Evolutionary conservation across 2,329 filamentous ascomycete species (phyloP).

Genomic region (Eurotiales sp.): DNA sequence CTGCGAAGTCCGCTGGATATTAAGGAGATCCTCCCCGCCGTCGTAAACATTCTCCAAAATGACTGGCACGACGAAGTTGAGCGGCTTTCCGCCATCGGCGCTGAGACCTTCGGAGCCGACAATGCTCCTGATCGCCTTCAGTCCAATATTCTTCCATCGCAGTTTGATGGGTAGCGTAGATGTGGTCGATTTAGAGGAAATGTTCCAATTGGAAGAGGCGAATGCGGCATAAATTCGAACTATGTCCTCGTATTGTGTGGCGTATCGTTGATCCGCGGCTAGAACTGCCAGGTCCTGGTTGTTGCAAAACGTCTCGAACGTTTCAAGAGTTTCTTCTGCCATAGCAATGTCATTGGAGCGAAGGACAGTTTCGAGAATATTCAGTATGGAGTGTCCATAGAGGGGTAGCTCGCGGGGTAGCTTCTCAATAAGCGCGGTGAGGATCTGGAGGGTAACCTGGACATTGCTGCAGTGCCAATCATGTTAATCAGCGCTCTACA

Average conservation of each 20-base stretch:
- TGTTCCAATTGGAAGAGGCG: slow-evolving; percentile 59
- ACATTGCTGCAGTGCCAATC: slow-evolving; percentile 62
- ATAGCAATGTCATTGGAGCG: slow-evolving; percentile 84
- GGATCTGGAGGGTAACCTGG: slow-evolving; percentile 89
- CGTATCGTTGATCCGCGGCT: slow-evolving; percentile 79
- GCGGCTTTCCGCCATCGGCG: slow-evolving; percentile 69
- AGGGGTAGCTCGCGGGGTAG: slow-evolving; percentile 84
- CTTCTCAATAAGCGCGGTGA: slow-evolving; percentile 89
- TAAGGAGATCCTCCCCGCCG: slow-evolving; percentile 57
- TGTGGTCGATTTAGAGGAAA: slow-evolving; percentile 46
- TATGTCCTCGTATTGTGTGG: slow-evolving; percentile 76
- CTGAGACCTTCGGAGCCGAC: slow-evolving; percentile 75
- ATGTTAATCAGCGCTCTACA: too few species aligned
- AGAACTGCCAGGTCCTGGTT: slow-evolving; percentile 83
- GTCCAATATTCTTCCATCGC: slow-evolving; percentile 69
- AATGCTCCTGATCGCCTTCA: slow-evolving; percentile 76
- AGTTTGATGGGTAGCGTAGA: slow-evolving; percentile 68
- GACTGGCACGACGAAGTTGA: slow-evolving; percentile 75
- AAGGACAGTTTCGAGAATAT: slow-evolving; percentile 77
- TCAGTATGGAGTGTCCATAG: slow-evolving; percentile 79
- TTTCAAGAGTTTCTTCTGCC: slow-evolving; percentile 82
- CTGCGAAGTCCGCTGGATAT: slow-evolving; percentile 65
- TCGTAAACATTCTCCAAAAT: slow-evolving; percentile 84
- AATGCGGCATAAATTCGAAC: slow-evolving; percentile 76
- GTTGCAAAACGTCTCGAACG: slow-evolving; percentile 83